Base-by-base conservation (phyloP, 2,329 filamentous ascomycete genomes). In the Trichoderma gracile region DNA sequence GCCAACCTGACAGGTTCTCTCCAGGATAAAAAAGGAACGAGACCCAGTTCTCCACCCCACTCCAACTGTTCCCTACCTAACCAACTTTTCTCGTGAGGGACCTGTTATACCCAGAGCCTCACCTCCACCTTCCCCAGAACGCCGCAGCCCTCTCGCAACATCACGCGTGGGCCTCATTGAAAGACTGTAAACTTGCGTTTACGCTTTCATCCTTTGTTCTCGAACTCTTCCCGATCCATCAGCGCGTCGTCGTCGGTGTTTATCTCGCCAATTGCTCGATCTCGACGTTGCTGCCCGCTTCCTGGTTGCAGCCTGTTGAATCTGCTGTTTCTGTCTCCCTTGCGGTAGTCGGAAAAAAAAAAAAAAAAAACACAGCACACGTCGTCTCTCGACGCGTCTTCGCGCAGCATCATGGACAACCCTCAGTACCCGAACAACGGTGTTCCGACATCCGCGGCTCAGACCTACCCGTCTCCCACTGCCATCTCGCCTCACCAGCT, bases 361-460 rank as follows among this genome's bases (percentile, higher is more conserved):
- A 46, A 21, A 56, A 43, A 55, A 56, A 30, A 8, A 30, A 30
- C 27, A 56, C n/a, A 52, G 21, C 56, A 58, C 47, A 23, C 61
- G 50, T 52, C 50, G 21, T 59, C 46, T 54, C 55, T 42, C 54
- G 70, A 71, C 74, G 75, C 77, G 76, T 74, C 71, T 50, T 70
- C 71, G 70, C 71, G 71, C 74, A 77, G 72, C 75, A 81, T 78
- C 77, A 85, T 85, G 82, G 82, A 84, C 80, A 79, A 79, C 77
- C 78, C 78, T 74, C 80, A 81, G 71, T 83, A 82, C 73, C 79
- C 79, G 76, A 78, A 82, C 77, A 82, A 84, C 80, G 80, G 78
- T 78, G 81, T 84, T 80, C 79, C 81, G 68, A 80, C 80, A 69
- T 79, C 79, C 64, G 78, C 81, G 71, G 76, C 78, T 68, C 78